Percentiles rank a stretch among this genome's conserved stretches.
Evolutionary conservation across 139 green algal species (phyloP).

Genomic region (Micromonas pusilla): DNA sequence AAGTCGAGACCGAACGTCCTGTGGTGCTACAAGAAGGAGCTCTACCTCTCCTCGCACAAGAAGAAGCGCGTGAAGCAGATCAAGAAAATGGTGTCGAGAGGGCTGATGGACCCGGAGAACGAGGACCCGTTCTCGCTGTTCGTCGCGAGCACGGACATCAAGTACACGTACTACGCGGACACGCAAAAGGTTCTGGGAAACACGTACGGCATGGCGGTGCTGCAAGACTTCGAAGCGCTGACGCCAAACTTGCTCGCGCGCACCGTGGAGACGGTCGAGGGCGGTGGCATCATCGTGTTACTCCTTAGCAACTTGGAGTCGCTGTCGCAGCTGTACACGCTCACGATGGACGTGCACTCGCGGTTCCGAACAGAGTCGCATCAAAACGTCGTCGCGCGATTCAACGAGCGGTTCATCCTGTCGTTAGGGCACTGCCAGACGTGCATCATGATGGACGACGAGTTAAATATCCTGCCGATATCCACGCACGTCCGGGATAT

Average conservation of each 20-base stretch:
- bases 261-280: conserved; percentile 96
- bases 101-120: conserved; percentile 87
- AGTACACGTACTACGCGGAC: conserved; percentile 97
- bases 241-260: conserved; percentile 94
- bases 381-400: conserved; percentile 72
- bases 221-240: conserved; percentile 99
- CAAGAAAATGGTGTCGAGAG: conserved; percentile 87
- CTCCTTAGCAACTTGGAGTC: conserved; percentile 78
- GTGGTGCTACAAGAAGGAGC: conserved; percentile 99
- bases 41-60: conserved; percentile 75
- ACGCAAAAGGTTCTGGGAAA: conserved; percentile 95
- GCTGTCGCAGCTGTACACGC: conserved; percentile 85
- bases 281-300: conserved; percentile 87
- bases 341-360: conserved; percentile 95
- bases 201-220: conserved; percentile 97
- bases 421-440: conserved; percentile 69
- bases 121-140: conserved; percentile 98
- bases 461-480: conserved; percentile 96
- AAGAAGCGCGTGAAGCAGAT: conserved; percentile 95
- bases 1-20: conserved; percentile 88
- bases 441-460: conserved; percentile 94
- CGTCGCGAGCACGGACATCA: conserved; percentile 89
- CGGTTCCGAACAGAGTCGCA: conserved; percentile 86
- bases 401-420: conserved; percentile 97
- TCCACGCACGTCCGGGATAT: conserved; percentile 49